These are phyloP conservation scores for Aegilops tauschii DNA, from an alignment of 176 grass and related monocot genomes.

Conservation along the genomic window DNA sequence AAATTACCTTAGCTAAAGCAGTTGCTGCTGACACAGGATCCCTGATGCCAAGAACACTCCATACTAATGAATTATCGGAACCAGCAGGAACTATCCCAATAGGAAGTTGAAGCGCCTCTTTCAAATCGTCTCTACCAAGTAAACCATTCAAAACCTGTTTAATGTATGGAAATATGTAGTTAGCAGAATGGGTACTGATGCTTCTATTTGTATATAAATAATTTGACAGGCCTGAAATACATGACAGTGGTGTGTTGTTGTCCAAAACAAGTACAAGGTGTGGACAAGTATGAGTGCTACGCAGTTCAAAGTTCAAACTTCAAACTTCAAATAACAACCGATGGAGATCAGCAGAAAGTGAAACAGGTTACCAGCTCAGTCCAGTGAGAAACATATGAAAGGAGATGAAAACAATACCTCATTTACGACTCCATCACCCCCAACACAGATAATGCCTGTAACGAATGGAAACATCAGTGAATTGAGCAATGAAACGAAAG, in stretches of 20 bases:
- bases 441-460: constrained; percentile 82
- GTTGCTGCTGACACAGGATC: constrained; percentile 80
- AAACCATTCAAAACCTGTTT: constrained; percentile 84
- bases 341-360: neutral
- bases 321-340: constrained; percentile 1
- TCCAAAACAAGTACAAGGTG: neutral
- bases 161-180: constrained; percentile 16
- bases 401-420: constrained; percentile 70
- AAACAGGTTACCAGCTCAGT: neutral
- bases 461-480: constrained; percentile 9
- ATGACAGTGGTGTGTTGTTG: neutral
- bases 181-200: neutral
- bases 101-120: constrained; percentile 56
- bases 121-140: constrained; percentile 65
- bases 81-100: constrained; percentile 89
- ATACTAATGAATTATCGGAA: constrained; percentile 93
- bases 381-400: constrained; percentile 22
- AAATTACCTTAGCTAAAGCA: constrained; percentile 69
- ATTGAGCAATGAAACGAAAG: constrained; percentile 1
- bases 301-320: neutral
- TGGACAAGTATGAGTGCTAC: constrained; percentile 6
- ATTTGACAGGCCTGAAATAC: neutral
- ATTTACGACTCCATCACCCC: constrained; percentile 93
- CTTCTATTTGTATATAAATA: neutral
- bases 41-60: constrained; percentile 80